phyloP scores from a whole-genome alignment of 306 rosid genomes.

The Pyrus bretschneideri region DNA sequence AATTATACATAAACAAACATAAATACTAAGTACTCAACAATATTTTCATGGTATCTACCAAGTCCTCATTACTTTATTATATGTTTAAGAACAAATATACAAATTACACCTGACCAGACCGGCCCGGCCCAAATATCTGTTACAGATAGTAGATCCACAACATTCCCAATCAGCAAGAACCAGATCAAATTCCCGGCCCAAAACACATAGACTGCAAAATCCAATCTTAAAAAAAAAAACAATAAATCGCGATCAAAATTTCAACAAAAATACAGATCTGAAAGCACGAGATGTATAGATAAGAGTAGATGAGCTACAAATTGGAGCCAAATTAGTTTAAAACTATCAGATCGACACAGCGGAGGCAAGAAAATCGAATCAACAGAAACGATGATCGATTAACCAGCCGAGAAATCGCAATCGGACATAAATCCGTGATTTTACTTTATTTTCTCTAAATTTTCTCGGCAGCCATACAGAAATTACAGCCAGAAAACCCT shows the following conservation, averaged over 20 bases:
- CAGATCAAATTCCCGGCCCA: neutral
- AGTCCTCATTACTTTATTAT: neutral
- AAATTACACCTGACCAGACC: neutral
- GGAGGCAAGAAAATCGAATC: neutral
- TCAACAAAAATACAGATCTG: constrained; percentile 4
- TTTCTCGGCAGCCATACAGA: neutral
- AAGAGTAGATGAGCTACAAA: neutral
- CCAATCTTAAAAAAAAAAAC: too few relatives aligned
- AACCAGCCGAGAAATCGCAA: neutral
- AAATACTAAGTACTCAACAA: neutral
- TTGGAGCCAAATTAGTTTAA: neutral
- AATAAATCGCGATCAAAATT: neutral
- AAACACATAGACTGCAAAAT: neutral
- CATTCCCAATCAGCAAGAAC: neutral
- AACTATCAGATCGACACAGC: constrained; percentile 3
- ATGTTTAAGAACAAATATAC: neutral
- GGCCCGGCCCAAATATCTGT: neutral
- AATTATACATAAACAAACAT: neutral
- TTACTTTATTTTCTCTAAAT: neutral
- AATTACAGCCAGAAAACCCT: neutral
- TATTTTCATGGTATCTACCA: neutral
- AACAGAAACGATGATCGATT: neutral
- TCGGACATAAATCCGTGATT: neutral
- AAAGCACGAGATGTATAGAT: neutral
- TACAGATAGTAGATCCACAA: neutral